Evolutionary conservation across 2,329 filamentous ascomycete species (phyloP), one percentile per base, ranked within the genome.

Genomic region (Hypoxylon sp.): DNA sequence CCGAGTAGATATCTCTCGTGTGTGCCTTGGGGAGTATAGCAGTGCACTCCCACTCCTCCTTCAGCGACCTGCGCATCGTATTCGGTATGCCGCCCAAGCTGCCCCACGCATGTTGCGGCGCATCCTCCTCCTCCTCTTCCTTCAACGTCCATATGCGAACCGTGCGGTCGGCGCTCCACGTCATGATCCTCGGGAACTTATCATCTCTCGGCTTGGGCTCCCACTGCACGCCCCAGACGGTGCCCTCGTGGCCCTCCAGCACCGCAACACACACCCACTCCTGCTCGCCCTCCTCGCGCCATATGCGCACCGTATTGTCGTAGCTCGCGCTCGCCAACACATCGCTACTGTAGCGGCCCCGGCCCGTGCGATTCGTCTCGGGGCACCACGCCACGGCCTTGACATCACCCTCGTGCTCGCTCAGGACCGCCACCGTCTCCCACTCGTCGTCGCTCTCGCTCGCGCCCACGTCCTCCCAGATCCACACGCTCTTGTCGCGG

Each of bases 341-440:
- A 72, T 97, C 91, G 51, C 87, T 83, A 70, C 85, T 84, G 72
- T 88, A 89, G 56, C 82, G 80, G 46, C 85, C 79, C 11, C 79
- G 76, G 17, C 79, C 74, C 63, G 81, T 82, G 24, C 86, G 80
- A 24, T 83, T 84, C 10, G 84, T 87, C 58, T 90, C 89, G 0
- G 93, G 93, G 78, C 96, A 94, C 96, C 96, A 99, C 2, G 90
- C 89, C 1, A 99, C 93, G 71, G 90, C 93, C 80, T 99, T 99
- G 72, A 99, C 94, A 80, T 99, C 96, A 21, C 93, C 94, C 51
- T 94, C 92, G 79, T 99, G 96, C 81, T 98, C 96, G 80, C 93
- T 93, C 75, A 98, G 86, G 58, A 98, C 95, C 0, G 95, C 96
- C 15, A 98, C 90, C 1, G 96, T 98, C 85, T 99, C 96, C 84